phyloP scores from a whole-genome alignment of 345 rosid species.

The Melaleuca quinquenervia region DNA sequence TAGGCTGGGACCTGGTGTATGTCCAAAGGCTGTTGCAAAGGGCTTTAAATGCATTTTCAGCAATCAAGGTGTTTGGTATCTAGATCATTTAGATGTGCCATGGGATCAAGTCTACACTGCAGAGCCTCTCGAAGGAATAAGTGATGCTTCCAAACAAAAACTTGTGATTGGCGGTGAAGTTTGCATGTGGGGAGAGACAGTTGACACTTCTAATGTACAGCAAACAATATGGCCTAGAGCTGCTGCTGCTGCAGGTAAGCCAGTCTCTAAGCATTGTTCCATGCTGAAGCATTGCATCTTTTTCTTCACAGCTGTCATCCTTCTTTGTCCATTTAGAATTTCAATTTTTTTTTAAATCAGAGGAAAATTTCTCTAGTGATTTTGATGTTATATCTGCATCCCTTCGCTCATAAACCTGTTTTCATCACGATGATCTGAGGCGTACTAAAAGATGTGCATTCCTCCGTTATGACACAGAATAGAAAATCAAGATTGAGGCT shows the following conservation, averaged over 20 bases:
- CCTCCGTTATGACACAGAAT: background rate
- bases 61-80: slow-evolving; percentile 88
- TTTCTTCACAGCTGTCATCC: background rate
- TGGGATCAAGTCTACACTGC: slow-evolving; percentile 66
- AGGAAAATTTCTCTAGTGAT: background rate
- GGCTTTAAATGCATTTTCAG: slow-evolving; percentile 89
- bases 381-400: background rate
- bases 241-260: background rate
- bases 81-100: slow-evolving; percentile 79
- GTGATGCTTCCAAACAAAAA: slow-evolving; percentile 36
- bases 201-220: slow-evolving; percentile 73
- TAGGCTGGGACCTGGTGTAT: slow-evolving; percentile 83
- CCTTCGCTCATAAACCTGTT: background rate
- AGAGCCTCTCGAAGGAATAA: slow-evolving; percentile 77
- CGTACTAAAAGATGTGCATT: background rate
- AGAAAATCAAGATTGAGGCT: background rate
- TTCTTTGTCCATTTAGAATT: background rate
- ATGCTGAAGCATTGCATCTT: background rate
- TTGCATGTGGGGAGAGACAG: slow-evolving; percentile 91
- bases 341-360: background rate
- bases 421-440: background rate
- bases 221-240: slow-evolving; percentile 97
- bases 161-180: slow-evolving; percentile 97
- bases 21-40: slow-evolving; percentile 72
- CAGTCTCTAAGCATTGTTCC: background rate